Percentiles rank a stretch among this genome's conserved stretches.
These are phyloP conservation scores for Chlamydomonas schloesseri DNA, from an alignment of 139 green algal species.

Conservation along the genomic window DNA sequence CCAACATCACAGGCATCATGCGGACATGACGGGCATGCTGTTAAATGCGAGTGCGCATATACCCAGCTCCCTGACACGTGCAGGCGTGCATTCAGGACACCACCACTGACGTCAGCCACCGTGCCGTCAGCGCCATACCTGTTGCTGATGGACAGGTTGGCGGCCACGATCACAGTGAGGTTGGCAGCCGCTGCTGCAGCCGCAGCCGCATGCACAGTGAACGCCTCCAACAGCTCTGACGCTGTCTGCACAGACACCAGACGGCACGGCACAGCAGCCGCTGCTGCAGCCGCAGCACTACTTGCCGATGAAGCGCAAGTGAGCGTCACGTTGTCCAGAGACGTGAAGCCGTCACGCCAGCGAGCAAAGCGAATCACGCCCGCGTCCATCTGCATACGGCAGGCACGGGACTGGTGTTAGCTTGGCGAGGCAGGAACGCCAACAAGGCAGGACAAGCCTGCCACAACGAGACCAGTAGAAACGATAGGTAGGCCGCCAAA, in stretches of 20 bases:
- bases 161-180: not conserved
- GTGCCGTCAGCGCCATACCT: too few species aligned
- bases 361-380: not conserved
- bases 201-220: not conserved
- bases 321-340: constrained; percentile 14
- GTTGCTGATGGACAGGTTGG: not conserved
- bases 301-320: not conserved
- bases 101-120: too few species aligned
- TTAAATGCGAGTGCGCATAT: too few species aligned
- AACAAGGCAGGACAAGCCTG: too few species aligned
- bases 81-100: too few species aligned
- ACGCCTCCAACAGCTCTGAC: constrained; percentile 10
- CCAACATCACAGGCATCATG: too few species aligned
- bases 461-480: too few species aligned
- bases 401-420: too few species aligned
- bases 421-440: too few species aligned
- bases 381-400: not conserved
- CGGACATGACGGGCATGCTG: too few species aligned
- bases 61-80: too few species aligned
- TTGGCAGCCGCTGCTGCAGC: not conserved
- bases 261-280: not conserved
- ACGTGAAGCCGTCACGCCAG: constrained; percentile 15
- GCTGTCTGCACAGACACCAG: not conserved
- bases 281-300: not conserved
- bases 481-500: too few species aligned